Evolutionary conservation across 1,284 basidiomycete species (phyloP).

Genomic region (Pulveroboletus sp.): DNA sequence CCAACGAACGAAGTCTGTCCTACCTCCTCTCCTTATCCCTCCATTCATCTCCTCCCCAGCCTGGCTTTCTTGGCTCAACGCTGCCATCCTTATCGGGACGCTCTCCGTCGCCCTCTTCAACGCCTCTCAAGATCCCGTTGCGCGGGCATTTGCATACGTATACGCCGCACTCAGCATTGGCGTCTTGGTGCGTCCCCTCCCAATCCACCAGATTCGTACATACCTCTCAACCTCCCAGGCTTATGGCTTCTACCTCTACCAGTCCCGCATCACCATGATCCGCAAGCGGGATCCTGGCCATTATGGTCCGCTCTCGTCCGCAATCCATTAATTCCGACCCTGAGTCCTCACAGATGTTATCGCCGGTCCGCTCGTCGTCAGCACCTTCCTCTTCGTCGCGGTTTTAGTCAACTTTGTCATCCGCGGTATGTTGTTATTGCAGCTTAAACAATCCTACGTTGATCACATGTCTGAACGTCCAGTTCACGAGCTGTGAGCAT

Average conservation of each 20-base stretch:
- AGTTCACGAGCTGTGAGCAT: conserved; percentile 45
- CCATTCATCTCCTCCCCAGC: conserved; percentile 46
- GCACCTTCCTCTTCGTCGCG: conserved; percentile 78
- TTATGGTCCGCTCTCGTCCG: conserved; percentile 66
- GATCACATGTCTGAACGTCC: neutral
- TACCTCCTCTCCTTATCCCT: neutral
- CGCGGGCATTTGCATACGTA: conserved; percentile 78
- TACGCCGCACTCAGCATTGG: conserved; percentile 82
- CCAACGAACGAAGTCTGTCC: conserved; percentile 87
- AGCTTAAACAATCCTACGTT: neutral
- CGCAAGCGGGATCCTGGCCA: conserved; percentile 87
- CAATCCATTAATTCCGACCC: neutral
- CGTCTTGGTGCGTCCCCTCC: conserved; percentile 51
- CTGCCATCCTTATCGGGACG: conserved; percentile 82
- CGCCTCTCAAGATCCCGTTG: conserved; percentile 73
- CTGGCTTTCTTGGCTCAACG: conserved; percentile 90
- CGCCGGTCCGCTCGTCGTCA: conserved; percentile 79
- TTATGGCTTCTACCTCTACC: conserved; percentile 88
- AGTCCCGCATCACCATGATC: conserved; percentile 89
- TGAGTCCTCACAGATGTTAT: conserved; percentile 63
- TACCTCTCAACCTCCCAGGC: conserved; percentile 44
- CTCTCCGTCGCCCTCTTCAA: conserved; percentile 90
- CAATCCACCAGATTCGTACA: conserved; percentile 11
- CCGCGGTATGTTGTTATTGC: conserved; percentile 53
- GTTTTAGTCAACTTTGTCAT: conserved; percentile 87